phyloP scores from a whole-genome alignment of 2,329 filamentous ascomycete genomes.

The Ascochyta lentis region DNA sequence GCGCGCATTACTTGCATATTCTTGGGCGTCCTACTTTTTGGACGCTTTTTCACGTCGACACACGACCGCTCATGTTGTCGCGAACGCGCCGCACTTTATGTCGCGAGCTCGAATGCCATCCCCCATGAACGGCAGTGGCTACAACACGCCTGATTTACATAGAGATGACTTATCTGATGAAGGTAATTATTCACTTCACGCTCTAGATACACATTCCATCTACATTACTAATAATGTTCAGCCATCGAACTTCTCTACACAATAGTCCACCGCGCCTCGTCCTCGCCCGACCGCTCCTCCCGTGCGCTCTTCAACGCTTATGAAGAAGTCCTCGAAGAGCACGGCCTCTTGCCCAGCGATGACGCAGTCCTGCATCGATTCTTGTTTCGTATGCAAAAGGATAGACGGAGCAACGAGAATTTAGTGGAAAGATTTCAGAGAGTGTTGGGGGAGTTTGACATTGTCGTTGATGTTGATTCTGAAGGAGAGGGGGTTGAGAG shows the following conservation, averaged over 20 bases:
- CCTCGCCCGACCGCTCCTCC: slow-evolving; percentile 62
- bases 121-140: slow-evolving; percentile 45
- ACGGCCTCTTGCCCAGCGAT: slow-evolving; percentile 74
- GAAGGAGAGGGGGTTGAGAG: slow-evolving; percentile 50
- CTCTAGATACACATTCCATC: too few species aligned
- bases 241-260: slow-evolving; percentile 81
- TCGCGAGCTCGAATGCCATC: slow-evolving; percentile 52
- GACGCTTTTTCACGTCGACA: slow-evolving; percentile 1
- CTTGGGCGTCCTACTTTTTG: slow-evolving; percentile 12
- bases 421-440: slow-evolving; percentile 74
- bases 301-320: slow-evolving; percentile 83
- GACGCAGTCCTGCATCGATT: slow-evolving; percentile 79
- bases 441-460: slow-evolving; percentile 63
- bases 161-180: slow-evolving; percentile 44
- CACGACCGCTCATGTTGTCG: slow-evolving; percentile 48
- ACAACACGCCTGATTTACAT: slow-evolving; percentile 50
- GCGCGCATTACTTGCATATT: slow-evolving; percentile 3
- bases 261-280: slow-evolving; percentile 75
- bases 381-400: slow-evolving; percentile 70
- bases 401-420: slow-evolving; percentile 38
- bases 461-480: slow-evolving; percentile 70
- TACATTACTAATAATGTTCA: slow-evolving; percentile 40
- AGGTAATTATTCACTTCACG: slow-evolving; percentile 34
- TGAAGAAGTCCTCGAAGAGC: slow-evolving; percentile 73
- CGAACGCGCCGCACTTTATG: slow-evolving; percentile 48